Conservation (phyloP, 306 rosid species). For the Argentina anserina region DNA sequence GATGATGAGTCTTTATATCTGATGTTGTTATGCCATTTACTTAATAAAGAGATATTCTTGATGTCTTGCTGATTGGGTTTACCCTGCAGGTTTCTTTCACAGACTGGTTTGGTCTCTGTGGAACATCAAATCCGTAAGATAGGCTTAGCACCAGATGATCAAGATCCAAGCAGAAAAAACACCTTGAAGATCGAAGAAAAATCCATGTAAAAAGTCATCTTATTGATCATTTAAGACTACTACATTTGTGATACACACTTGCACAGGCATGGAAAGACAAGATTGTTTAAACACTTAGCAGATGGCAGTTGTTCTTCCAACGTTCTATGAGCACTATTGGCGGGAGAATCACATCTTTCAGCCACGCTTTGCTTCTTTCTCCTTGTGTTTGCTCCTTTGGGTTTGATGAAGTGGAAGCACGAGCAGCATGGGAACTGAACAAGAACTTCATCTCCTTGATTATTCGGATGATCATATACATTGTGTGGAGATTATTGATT, state of each 20-base stretch:
- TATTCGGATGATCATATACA: slow-evolving; percentile 15
- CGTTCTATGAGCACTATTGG: slow-evolving; percentile 11
- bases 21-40: slow-evolving; percentile 1
- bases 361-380: slow-evolving; percentile 36
- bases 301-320: slow-evolving; percentile 13
- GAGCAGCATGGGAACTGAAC: slow-evolving; percentile 52
- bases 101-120: slow-evolving; percentile 78
- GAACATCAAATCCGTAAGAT: slow-evolving; percentile 84
- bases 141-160: slow-evolving; percentile 45
- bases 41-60: not conserved
- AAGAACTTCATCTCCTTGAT: slow-evolving; percentile 47
- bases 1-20: not conserved
- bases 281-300: slow-evolving; percentile 4
- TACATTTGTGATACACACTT: slow-evolving; percentile 13
- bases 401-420: slow-evolving; percentile 53
- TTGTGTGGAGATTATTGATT: slow-evolving; percentile 16
- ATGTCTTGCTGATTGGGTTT: slow-evolving; percentile 14
- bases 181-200: slow-evolving; percentile 18
- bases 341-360: slow-evolving; percentile 22
- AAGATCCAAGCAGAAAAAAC: slow-evolving; percentile 36
- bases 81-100: slow-evolving; percentile 68
- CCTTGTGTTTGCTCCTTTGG: slow-evolving; percentile 42
- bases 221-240: not conserved
- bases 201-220: slow-evolving; percentile 9
- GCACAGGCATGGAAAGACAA: slow-evolving; percentile 14